These are phyloP conservation scores for Erodium texanum DNA, from an alignment of 441 rosid species.

Conservation along the genomic window DNA sequence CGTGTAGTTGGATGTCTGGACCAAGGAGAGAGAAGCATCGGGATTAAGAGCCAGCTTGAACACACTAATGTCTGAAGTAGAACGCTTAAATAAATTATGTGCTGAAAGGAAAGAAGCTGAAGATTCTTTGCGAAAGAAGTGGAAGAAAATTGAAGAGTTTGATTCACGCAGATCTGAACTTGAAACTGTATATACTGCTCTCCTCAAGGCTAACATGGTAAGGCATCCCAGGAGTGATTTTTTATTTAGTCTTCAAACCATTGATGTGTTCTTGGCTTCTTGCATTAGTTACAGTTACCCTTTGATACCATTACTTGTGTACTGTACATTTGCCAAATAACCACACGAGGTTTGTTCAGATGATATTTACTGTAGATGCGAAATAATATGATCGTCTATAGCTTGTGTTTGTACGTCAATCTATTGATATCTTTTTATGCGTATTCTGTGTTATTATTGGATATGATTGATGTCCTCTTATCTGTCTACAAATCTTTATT, in stretches of 20 bases:
- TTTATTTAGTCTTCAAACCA: not conserved
- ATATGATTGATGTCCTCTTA: not conserved
- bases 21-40: conserved; percentile 85
- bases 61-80: conserved; percentile 72
- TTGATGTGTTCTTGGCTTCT: not conserved
- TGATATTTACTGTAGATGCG: no score
- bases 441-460: no score
- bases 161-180: conserved; percentile 91
- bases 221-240: conserved; percentile 10
- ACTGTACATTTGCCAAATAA: no score
- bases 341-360: no score
- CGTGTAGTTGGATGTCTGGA: conserved; percentile 85
- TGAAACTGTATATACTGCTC: conserved; percentile 68
- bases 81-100: conserved; percentile 70
- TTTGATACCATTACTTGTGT: not conserved
- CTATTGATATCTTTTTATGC: no score
- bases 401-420: not conserved
- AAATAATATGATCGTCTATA: not conserved
- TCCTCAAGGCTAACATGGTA: conserved; percentile 84
- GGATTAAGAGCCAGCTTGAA: conserved; percentile 83
- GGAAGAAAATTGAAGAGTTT: conserved; percentile 96
- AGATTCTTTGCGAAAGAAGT: conserved; percentile 78
- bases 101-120: conserved; percentile 93
- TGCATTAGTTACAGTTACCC: not conserved
- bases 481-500: not conserved